Conservation (phyloP, 2,329 filamentous ascomycete genomes). For the Plenodomus tracheiphilus region DNA sequence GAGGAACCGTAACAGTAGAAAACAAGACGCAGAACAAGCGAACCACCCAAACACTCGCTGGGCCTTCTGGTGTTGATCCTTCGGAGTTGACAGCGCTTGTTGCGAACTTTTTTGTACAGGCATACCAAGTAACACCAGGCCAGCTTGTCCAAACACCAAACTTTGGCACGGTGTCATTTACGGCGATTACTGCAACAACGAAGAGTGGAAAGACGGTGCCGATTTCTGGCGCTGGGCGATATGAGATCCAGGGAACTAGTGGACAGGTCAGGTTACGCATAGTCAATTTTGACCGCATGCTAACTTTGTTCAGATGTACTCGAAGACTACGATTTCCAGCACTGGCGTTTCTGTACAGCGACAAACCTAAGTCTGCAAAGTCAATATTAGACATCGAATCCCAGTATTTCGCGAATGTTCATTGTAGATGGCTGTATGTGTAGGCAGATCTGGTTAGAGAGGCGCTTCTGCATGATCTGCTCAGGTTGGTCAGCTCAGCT, state of each 20-base stretch:
- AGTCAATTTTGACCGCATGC: not conserved
- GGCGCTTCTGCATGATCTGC: too few relatives aligned
- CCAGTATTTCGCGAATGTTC: too few relatives aligned
- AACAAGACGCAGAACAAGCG: conserved; percentile 29
- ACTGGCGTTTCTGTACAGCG: conserved; percentile 15
- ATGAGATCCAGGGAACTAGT: conserved; percentile 30
- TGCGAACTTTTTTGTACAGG: conserved; percentile 32
- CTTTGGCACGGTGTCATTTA: conserved; percentile 25
- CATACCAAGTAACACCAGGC: conserved; percentile 24
- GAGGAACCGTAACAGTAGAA: conserved; percentile 27
- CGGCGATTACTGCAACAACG: conserved; percentile 19
- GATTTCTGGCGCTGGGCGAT: conserved; percentile 21
- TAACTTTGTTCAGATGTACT: conserved; percentile 21
- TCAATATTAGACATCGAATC: too few relatives aligned
- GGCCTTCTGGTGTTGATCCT: conserved; percentile 16
- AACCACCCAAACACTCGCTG: conserved; percentile 18
- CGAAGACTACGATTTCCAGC: conserved; percentile 23
- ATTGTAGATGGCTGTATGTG: not conserved
- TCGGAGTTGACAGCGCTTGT: conserved; percentile 16
- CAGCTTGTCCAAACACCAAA: conserved; percentile 25
- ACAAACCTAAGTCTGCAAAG: conserved; percentile 2
- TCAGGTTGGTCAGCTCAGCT: not conserved
- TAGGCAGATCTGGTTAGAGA: not conserved
- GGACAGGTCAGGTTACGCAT: conserved; percentile 18
- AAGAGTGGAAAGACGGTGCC: conserved; percentile 20